Percentiles rank a stretch among this genome's conserved stretches.
Evolutionary conservation across 163 green algal genomes (phyloP).

Genomic region (Smithsoniella earleae): DNA sequence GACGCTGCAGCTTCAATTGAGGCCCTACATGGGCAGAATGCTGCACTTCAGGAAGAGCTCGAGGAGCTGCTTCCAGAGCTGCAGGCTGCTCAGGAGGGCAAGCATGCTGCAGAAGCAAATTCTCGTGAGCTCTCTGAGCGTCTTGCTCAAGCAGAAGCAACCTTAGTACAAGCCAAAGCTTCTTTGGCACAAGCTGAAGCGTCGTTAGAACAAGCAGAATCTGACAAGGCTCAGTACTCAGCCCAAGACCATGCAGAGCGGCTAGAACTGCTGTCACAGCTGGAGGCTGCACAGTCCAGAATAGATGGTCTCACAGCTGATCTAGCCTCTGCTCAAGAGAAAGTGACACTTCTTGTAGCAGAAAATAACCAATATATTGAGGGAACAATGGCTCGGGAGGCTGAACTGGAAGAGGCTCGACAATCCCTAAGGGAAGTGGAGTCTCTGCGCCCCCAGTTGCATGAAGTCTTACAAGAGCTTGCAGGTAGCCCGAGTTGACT

Average conservation of each 20-base stretch:
- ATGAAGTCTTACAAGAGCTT: slow-evolving; percentile 13
- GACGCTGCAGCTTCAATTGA: background rate
- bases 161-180: too few relatives aligned
- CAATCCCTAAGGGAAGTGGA: background rate
- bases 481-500: background rate
- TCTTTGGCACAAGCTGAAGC: too few relatives aligned
- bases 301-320: too few relatives aligned
- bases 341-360: background rate
- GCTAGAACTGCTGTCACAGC: slow-evolving; percentile 5
- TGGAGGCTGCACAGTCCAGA: background rate
- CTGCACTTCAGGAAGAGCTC: slow-evolving; percentile 24
- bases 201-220: too few relatives aligned
- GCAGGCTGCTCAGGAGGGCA: background rate
- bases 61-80: slow-evolving; percentile 26
- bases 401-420: background rate
- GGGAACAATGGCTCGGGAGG: too few relatives aligned
- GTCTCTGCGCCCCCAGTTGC: background rate
- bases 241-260: background rate
- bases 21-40: slow-evolving; percentile 13
- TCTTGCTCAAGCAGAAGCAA: too few relatives aligned
- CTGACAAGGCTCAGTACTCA: background rate
- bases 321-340: background rate
- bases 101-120: background rate
- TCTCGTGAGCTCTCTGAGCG: too few relatives aligned
- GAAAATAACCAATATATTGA: background rate